Percentiles rank a stretch among this genome's conserved stretches.
Evolutionary conservation across 305 asterid genomes (phyloP).

Genomic region (Fraxinus dipetala): DNA sequence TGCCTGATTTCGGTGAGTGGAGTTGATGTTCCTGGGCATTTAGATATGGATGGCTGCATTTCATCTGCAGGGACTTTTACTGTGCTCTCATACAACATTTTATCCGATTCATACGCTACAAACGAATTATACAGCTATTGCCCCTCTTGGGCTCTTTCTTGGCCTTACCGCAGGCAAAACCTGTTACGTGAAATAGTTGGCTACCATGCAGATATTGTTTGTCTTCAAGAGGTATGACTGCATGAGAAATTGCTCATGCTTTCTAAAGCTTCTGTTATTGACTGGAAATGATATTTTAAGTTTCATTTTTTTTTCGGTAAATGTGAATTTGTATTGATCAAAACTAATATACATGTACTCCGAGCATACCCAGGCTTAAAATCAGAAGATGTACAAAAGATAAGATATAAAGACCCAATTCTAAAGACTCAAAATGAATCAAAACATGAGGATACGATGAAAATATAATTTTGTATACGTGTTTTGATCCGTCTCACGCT

Average conservation of each 20-base stretch:
- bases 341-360: too few relatives aligned
- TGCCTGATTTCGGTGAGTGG: constrained; percentile 63
- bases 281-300: not conserved
- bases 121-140: constrained; percentile 78
- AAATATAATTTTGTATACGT: too few relatives aligned
- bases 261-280: not conserved
- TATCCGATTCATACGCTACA: constrained; percentile 68
- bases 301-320: not conserved
- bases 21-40: constrained; percentile 60
- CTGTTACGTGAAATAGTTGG: constrained; percentile 87
- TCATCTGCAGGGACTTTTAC: constrained; percentile 74
- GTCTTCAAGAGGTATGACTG: constrained; percentile 90
- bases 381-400: too few relatives aligned
- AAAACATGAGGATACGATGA: too few relatives aligned
- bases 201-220: constrained; percentile 84
- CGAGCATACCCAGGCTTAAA: too few relatives aligned
- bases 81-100: constrained; percentile 89
- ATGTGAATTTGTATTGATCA: too few relatives aligned
- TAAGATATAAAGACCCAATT: too few relatives aligned
- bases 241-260: constrained; percentile 14
- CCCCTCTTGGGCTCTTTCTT: constrained; percentile 98
- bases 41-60: constrained; percentile 55
- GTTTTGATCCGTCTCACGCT: too few relatives aligned
- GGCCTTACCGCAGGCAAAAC: constrained; percentile 95
- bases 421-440: too few relatives aligned